Base-by-base conservation (phyloP, 2,329 filamentous ascomycete species). In the Aciculosporium take region DNA sequence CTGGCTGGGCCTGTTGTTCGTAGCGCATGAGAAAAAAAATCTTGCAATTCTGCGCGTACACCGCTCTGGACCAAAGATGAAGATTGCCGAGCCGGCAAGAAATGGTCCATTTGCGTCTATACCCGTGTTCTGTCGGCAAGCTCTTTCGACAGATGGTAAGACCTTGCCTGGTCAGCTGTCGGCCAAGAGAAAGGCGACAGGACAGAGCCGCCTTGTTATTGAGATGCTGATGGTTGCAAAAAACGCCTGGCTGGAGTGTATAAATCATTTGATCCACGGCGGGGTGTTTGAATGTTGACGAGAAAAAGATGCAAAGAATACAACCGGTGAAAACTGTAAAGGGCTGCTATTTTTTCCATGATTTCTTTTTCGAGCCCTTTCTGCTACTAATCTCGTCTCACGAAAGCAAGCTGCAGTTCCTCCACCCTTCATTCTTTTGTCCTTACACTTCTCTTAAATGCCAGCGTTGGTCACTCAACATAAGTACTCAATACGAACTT, bases 41-140 rank as follows among this genome's bases (percentile, higher is more conserved):
- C 13, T 27, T 12, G n/a, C 9, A 24, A 43, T 25, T 40, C n/a
- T 39, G 41, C 41, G 29, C 37, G 36, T 30, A 39, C n/a, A 18
- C 40, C 40, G 40, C 37, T n/a, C 37, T 39, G 31, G n/a, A 9
- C 31, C 36, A 8, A 13, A 25, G 25, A 20, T 34, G 41, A 42
- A 2, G 15, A 27, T 12, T 10, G 23, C 41, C 41, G 15, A 37
- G 28, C 21, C 36, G 18, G 13, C 25, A 2, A 21, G 17, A 6
- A 20, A n/a, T 3, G 17, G 17, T n/a, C 10, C 12, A 5, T 37
- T 35, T 35, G 33, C 13, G 17, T 20, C 34, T 25, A n/a, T n/a
- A n/a, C n/a, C n/a, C n/a, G 24, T 29, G 3, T 18, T 8, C 5
- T 28, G 24, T 18, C 13, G 33, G 13, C 15, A 27, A 12, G 10